These are phyloP conservation scores for Cardamine chenopodiifolia DNA, from an alignment of 345 rosid species.

Conservation along the genomic window DNA sequence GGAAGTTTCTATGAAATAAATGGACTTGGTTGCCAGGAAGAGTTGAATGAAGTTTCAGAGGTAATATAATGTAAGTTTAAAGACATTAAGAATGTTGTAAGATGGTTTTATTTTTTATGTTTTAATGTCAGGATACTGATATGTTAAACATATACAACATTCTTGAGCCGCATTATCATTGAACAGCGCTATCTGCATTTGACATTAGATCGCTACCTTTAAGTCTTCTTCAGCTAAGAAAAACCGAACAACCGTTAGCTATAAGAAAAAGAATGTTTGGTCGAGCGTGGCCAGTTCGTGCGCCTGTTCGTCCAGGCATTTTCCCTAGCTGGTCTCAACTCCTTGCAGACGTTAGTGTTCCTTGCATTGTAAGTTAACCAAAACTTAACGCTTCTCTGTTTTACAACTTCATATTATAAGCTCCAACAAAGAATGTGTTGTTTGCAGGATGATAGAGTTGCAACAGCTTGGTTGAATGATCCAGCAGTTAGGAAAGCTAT, in stretches of 20 bases:
- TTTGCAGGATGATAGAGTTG: constrained; percentile 75
- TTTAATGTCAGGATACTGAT: constrained; percentile 20
- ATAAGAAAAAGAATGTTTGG: constrained; percentile 89
- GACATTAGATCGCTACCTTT: constrained; percentile 54
- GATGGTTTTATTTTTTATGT: not conserved
- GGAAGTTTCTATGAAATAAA: constrained; percentile 56
- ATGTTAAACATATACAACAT: constrained; percentile 74
- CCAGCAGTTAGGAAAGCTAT: constrained; percentile 65
- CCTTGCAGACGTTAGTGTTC: constrained; percentile 52
- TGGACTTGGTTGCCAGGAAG: constrained; percentile 37
- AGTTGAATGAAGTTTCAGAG: constrained; percentile 50
- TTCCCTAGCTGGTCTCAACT: constrained; percentile 95
- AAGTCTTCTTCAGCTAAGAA: constrained; percentile 58
- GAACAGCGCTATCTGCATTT: constrained; percentile 42
- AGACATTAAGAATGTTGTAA: not conserved
- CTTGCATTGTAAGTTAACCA: constrained; percentile 71
- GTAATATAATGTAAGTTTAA: constrained; percentile 1
- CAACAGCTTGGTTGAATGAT: constrained; percentile 77
- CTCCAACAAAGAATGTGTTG: not conserved
- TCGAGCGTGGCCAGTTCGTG: constrained; percentile 92
- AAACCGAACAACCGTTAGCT: constrained; percentile 68
- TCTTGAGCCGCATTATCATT: constrained; percentile 84
- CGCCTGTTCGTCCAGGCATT: constrained; percentile 74
- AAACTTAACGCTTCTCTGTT: not conserved
- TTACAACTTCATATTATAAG: not conserved